Conservation (phyloP, 371 early-diverging fungal species). For the Syncephalastrum monosporum region DNA sequence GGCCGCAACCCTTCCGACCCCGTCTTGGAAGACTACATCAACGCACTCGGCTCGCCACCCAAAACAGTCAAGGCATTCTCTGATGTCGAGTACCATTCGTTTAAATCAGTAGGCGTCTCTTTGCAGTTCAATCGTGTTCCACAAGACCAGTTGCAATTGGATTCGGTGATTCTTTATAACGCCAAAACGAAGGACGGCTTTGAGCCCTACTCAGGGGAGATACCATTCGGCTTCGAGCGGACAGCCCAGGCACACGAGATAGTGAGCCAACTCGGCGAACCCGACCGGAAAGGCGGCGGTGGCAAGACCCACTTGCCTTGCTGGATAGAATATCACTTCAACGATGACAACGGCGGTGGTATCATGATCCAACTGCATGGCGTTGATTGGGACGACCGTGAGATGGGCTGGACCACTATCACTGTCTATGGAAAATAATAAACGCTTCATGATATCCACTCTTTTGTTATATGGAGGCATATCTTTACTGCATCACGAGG, state of each 20-base stretch:
- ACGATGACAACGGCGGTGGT: slow-evolving; percentile 24
- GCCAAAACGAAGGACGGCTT: slow-evolving; percentile 42
- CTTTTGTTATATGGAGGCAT: no score
- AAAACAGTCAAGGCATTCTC: slow-evolving; percentile 17
- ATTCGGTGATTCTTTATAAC: slow-evolving; percentile 47
- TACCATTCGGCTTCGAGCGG: slow-evolving; percentile 19
- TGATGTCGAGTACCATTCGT: slow-evolving; percentile 39
- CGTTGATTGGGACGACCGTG: slow-evolving; percentile 51
- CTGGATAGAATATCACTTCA: slow-evolving; percentile 50
- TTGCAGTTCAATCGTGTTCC: slow-evolving; percentile 30
- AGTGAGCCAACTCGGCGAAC: slow-evolving; percentile 43
- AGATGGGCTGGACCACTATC: slow-evolving; percentile 49
- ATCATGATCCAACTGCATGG: slow-evolving; percentile 46
- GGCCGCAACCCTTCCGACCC: no score
- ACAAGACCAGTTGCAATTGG: slow-evolving; percentile 15
- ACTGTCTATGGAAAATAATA: slow-evolving; percentile 21
- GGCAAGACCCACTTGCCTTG: slow-evolving; percentile 40
- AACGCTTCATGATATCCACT: background rate
- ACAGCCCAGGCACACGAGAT: slow-evolving; percentile 43
- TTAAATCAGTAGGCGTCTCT: slow-evolving; percentile 38
- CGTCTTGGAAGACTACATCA: no score
- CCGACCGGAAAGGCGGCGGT: slow-evolving; percentile 51
- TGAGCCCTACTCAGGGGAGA: slow-evolving; percentile 18
- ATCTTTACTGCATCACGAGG: no score
- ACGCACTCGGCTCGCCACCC: background rate